Evolutionary conservation across 148 eudicot species (phyloP).

Genomic region (Chenopodium quinoa): DNA sequence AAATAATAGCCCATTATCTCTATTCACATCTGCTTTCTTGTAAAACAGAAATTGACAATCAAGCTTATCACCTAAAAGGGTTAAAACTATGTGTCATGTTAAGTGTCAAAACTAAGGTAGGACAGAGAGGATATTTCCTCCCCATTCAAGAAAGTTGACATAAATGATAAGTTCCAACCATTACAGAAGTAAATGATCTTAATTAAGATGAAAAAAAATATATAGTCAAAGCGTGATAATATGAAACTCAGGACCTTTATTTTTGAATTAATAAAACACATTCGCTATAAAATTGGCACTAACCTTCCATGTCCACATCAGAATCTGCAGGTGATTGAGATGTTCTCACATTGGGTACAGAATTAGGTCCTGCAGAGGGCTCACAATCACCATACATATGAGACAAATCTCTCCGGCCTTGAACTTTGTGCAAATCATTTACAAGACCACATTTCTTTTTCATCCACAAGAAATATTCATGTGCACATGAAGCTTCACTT

Average conservation of each 20-base stretch:
- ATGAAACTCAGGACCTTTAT: neutral
- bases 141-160: neutral
- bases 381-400: conserved; percentile 26
- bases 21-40: too few relatives aligned
- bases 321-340: conserved; percentile 66
- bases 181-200: neutral
- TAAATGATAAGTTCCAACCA: neutral
- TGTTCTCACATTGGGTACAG: conserved; percentile 25
- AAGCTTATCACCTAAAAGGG: too few relatives aligned
- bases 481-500: conserved; percentile 57
- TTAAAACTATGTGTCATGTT: too few relatives aligned
- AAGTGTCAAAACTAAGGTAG: too few relatives aligned
- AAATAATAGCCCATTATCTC: too few relatives aligned
- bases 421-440: conserved; percentile 22
- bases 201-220: neutral
- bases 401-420: conserved; percentile 23
- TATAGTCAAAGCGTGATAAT: neutral
- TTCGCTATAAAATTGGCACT: conserved; percentile 24
- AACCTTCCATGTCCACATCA: conserved; percentile 98
- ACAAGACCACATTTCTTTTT: conserved; percentile 44
- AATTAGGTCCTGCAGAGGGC: conserved; percentile 22
- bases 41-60: too few relatives aligned
- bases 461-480: conserved; percentile 60
- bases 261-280: conserved; percentile 1
- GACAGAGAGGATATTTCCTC: too few relatives aligned